Evolutionary conservation across 352 stramenopile genomes (phyloP), one percentile per base, ranked within the genome.

Genomic region (Pseudoperonospora humuli): DNA sequence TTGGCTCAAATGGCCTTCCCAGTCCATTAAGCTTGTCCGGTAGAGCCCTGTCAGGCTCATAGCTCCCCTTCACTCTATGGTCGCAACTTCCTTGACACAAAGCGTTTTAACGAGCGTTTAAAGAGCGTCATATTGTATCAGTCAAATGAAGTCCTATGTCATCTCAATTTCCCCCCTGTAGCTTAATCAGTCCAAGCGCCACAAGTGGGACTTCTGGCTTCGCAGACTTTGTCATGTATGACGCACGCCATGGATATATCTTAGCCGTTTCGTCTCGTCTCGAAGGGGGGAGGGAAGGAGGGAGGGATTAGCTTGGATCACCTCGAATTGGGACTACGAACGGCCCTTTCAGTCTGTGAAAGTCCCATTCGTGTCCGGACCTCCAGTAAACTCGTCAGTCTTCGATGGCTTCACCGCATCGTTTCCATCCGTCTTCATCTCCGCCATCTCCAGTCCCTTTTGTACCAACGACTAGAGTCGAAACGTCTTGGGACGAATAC

Each of bases 401-500:
- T 41, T 23, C 14, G 3, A 60, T 56, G 50, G 23, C 29, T 3
- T 32, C 50, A 5, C 38, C 44, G 24, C 33, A 24, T 20, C 10
- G 18, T 21, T 29, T 29, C 29, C 34, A 24, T 44, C 25, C 38
- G 34, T 34, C 13, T 17, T n/a, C 13, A 34, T 46, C 39, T 24
- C 37, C 44, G 21, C 29, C 49, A 26, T 51, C 49, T 11, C 26
- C 37, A 9, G 33, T 47, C n/a, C 39, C 42, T 13, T 58, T 59
- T 39, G 39, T 37, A 8, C 7, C 37, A 15, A 14, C 40, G 7
- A 36, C 7, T 26, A 14, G 11, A 13, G 15, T 37, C 6, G 37
- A 21, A 42, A 15, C 28, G 2, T 14, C 27, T 11, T 66, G 52
- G 57, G 53, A 66, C 24, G 57, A 66, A 34, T 50, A 62, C 9